Base-by-base conservation (phyloP, 2,329 filamentous ascomycete genomes). In the Nigrospora osmanthi region DNA sequence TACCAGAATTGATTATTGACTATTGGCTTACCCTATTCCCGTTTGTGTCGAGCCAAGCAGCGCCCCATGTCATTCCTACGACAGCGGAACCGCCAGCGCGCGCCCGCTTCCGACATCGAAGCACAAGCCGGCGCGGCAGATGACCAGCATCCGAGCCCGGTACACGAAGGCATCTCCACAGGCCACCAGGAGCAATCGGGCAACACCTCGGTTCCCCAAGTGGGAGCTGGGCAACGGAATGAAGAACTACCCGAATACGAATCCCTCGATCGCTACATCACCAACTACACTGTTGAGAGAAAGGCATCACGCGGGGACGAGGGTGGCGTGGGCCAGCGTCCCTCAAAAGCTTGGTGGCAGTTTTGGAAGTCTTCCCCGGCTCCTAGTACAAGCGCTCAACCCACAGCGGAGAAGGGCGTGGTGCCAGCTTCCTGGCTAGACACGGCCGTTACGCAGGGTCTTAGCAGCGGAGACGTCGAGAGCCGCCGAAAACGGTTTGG, bases 381-480 rank as follows among this genome's bases (percentile, higher is more conserved):
- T 15, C 30, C 42, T 32, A 13, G 15, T 14, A 32, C 33, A n/a
- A 30, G 23, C 11, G 40, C 34, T 28, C 31, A 47, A 23, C 36
- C 45, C 5, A 33, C 35, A 15, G 6, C 19, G n/a, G 61, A 64
- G 15, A 63, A 61, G 42, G 69, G 70, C 49, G 72, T 65, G 37
- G 62, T 65, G 3, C 81, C 82, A 16, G 77, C 81, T 6, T 77
- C 83, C 11, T 85, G 78, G 79, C 69, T 85, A 52, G 71, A 79
- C 48, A 82, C 81, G 55, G 78, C 85, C 57, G 78, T 85, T 61
- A 75, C 74, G 56, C 57, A 70, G 45, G 83, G 83, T 71, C 66
- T 87, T 44, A 66, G 66, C 44, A 62, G 59, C 44, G 47, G 56
- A 43, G 75, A 82, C 42, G 76, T 85, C 42, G 81, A 84, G 53